Conservation (phyloP, 495 filamentous ascomycete species). For the Acidiella bohemica region DNA sequence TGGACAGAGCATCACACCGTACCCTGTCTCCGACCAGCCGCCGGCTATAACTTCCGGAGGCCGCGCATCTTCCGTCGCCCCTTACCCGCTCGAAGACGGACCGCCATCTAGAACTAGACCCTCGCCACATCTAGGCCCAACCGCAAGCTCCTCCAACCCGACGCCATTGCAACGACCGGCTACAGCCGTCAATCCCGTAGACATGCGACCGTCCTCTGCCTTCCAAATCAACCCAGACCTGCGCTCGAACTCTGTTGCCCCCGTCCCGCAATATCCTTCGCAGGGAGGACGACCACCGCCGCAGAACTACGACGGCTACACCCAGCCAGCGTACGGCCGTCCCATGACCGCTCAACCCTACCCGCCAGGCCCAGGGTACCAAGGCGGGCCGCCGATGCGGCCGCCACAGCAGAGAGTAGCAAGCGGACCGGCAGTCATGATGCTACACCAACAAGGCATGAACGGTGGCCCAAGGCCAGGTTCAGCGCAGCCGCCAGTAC, state of each 20-base stretch:
- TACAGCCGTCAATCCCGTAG: conserved; percentile 24
- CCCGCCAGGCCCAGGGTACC: no score
- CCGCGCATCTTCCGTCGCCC: conserved; percentile 33
- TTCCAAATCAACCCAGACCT: conserved; percentile 14
- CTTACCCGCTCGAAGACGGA: conserved; percentile 41
- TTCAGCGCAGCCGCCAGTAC: neutral
- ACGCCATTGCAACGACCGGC: conserved; percentile 22
- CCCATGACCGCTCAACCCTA: no score
- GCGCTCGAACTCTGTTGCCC: conserved; percentile 17
- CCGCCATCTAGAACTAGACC: conserved; percentile 20
- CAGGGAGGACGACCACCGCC: neutral
- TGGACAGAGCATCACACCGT: conserved; percentile 36
- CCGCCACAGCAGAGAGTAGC: no score
- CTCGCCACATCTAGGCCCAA: conserved; percentile 26
- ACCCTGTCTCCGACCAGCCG: conserved; percentile 47
- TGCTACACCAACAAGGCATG: no score
- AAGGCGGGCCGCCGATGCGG: no score
- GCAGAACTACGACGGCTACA: no score
- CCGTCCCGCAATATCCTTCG: conserved; percentile 3
- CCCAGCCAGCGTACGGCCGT: no score
- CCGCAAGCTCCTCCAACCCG: conserved; percentile 28
- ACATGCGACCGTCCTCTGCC: conserved; percentile 17
- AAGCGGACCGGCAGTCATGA: no score
- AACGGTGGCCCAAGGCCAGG: neutral
- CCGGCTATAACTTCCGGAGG: no score